Conservation (phyloP, 495 filamentous ascomycete species). For the Aspergillus olivimuriae region DNA sequence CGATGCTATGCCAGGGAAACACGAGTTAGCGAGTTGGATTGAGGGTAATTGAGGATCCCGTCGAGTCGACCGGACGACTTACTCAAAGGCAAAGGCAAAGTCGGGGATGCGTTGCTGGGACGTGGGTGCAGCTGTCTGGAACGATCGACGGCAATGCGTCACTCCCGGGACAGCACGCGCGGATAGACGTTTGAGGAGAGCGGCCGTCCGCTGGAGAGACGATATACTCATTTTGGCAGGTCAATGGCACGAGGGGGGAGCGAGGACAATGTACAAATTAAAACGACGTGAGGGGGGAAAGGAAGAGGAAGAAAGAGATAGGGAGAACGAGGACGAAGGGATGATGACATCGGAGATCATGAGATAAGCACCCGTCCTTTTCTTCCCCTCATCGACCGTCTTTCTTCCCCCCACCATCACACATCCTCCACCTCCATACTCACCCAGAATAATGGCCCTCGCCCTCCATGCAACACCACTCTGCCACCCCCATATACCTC, state of each 20-base stretch:
- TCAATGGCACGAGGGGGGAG: not conserved
- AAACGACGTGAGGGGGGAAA: not conserved
- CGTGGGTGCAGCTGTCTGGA: conserved; percentile 31
- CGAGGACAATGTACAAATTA: not conserved
- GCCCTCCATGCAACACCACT: conserved; percentile 2
- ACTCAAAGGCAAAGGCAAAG: conserved; percentile 87
- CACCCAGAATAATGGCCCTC: not conserved
- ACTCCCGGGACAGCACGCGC: conserved; percentile 15
- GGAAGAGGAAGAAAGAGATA: conserved; percentile 18
- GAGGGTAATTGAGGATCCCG: not conserved
- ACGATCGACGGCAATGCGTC: conserved; percentile 13
- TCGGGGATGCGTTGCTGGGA: conserved; percentile 37
- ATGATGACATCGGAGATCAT: conserved; percentile 23
- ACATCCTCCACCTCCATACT: conserved; percentile 2
- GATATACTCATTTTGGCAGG: conserved; percentile 16
- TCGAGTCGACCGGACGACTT: conserved; percentile 23
- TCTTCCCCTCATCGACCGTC: not conserved
- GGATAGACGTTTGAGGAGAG: conserved; percentile 22
- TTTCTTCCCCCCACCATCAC: not conserved
- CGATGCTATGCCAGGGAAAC: conserved; percentile 54
- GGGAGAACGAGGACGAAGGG: conserved; percentile 28
- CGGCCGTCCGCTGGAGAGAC: conserved; percentile 22
- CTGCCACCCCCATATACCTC: conserved; percentile 20
- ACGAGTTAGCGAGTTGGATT: not conserved
- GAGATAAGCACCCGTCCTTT: not conserved